Base-by-base conservation (phyloP, 208 protist genomes). In the Leishmania braziliensis region DNA sequence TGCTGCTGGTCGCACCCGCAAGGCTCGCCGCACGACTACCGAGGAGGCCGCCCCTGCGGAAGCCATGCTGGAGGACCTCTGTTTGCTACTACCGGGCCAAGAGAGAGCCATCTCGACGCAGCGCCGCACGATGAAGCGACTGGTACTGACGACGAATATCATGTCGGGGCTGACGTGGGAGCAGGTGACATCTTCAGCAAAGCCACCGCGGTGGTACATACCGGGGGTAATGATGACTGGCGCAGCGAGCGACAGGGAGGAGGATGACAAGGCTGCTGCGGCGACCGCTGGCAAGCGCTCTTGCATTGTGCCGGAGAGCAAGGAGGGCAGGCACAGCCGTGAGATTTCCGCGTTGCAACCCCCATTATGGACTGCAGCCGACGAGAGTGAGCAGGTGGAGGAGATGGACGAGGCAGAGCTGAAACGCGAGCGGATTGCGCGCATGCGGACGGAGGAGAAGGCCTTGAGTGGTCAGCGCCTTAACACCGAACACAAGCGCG, bases 131-230 rank as follows among this genome's bases (percentile, higher is more conserved):
- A 80, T 89, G 72, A 81, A 83, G 60, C 93, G 91, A 9, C 75
- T 95, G 63, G 89, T 96, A 79, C 86, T 90, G 70, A 91, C 93
- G 18, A 84, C 89, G 0, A 91, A 85, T 78, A 80, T 82, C 23
- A 65, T 96, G 62, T 84, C 73, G 6, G 91, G 89, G 5, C 60
- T 96, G n/a, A 87, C 86, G 58, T 94, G 88, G 84, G 51, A 20
- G 20, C 81, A 85, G 60, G 86, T 95, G 48, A 74, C 88, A 68
- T 65, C 74, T 33, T 50, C 26, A 39, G 77, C 88, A 62, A 96
- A 96, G 85, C 91, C 90, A 12, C 84, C 90, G 53, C 88, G 89
- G 56, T 96, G 93, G 93, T 95, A 90, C 83, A 78, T 85, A 36
- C 86, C 90, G 8, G 90, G 76, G 0, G 84, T 86, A 29, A 88